Conservation (phyloP, 2,329 filamentous ascomycete species). For the Botryotinia convoluta region DNA sequence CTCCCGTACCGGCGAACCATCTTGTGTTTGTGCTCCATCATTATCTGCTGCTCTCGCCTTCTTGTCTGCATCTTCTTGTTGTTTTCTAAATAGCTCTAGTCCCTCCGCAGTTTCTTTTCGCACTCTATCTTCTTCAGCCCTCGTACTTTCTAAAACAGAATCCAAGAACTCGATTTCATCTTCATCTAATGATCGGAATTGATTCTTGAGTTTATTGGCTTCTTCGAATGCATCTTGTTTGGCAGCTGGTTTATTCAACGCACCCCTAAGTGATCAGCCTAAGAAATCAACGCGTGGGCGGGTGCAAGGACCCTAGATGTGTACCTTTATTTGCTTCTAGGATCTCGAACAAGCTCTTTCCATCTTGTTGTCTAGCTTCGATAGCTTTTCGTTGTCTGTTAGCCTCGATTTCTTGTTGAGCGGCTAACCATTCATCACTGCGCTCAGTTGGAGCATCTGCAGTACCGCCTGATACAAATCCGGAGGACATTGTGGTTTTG, state of each 20-base stretch:
- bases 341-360: constrained; percentile 67
- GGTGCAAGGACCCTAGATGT: constrained; percentile 17
- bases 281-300: constrained; percentile 8
- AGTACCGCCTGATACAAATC: constrained; percentile 52
- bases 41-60: constrained; percentile 31
- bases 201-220: constrained; percentile 66
- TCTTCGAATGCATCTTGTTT: constrained; percentile 84
- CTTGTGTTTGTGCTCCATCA: constrained; percentile 23
- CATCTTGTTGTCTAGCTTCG: constrained; percentile 44
- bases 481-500: constrained; percentile 43
- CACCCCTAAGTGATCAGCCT: constrained; percentile 39
- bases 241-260: constrained; percentile 52
- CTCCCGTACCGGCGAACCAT: constrained; percentile 28
- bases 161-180: constrained; percentile 77
- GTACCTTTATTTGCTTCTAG: constrained; percentile 79
- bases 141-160: constrained; percentile 50
- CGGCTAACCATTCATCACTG: constrained; percentile 38
- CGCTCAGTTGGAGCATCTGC: constrained; percentile 45
- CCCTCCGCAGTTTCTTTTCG: constrained; percentile 56
- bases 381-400: constrained; percentile 34
- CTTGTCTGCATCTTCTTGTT: constrained; percentile 43
- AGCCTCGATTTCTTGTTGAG: constrained; percentile 41
- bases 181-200: constrained; percentile 74
- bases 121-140: constrained; percentile 53
- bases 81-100: constrained; percentile 53